Base-by-base conservation (phyloP, 805 yeast species). In the Yarrowia keelungensis region DNA sequence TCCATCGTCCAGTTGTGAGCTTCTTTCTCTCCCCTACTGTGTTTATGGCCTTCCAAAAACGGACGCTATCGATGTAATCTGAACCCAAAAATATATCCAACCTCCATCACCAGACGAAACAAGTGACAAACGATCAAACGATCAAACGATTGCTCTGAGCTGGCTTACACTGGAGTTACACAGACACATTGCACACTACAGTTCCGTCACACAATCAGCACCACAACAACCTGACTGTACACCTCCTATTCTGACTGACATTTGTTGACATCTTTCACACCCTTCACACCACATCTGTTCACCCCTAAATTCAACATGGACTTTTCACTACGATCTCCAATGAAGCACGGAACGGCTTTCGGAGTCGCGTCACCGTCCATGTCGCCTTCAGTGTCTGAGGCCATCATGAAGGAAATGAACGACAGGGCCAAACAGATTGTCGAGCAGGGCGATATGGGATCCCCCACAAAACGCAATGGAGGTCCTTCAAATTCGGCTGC, bases 41-140 rank as follows among this genome's bases (percentile, higher is more conserved):
- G 65, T 59, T 59, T 59, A 15, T n/a, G 7, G 41, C 32, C 36
- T 59, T 59, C 65, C 65, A 7, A 59, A 59, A 43, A 14, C 65
- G 65, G 65, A 59, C 49, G 62, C 65, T 59, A 59, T 59, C 65
- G 9, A 32, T 45, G 50, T 45, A 59, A 42, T 59, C 65, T 43
- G 42, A 59, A 43, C 50, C 19, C 51, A 32, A 43, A 42, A 42
- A 7, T n/a, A 45, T 42, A 19, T 56, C 62, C 49, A 56, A 56
- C 26, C 49, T 26, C 38, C 45, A 50, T 46, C 19, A 32, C 16
- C 50, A 49, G 10, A 49, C 39, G 14, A 19, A 32, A 32, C 56
- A 19, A 19, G 32, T 26, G 7, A 26, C 7, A 26, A 26, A 26
- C 32, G 32, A 26, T 5, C 4, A 26, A 26, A 26, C 32, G 32